Percentiles rank a stretch among this genome's conserved stretches.
phyloP scores from a whole-genome alignment of 2,329 filamentous ascomycete species.

The Stenocarpella maydis region DNA sequence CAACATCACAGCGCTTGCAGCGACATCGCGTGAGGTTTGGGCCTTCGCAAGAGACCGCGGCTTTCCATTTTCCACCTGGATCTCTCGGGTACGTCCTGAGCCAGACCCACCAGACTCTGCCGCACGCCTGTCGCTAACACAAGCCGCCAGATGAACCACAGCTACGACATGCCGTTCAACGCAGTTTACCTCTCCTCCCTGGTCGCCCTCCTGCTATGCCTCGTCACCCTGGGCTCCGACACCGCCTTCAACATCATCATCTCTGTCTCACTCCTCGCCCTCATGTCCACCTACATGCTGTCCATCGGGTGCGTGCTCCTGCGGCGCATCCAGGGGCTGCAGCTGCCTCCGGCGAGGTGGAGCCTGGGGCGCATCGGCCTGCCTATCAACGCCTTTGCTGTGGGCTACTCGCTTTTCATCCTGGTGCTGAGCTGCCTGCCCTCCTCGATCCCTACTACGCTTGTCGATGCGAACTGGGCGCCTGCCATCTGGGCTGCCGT shows the following conservation, averaged over 20 bases:
- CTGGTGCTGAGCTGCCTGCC: constrained; percentile 35
- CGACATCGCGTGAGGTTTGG: constrained; percentile 33
- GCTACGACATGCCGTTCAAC: constrained; percentile 44
- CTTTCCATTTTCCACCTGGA: constrained; percentile 31
- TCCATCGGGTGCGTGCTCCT: constrained; percentile 45
- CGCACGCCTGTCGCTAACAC: neutral
- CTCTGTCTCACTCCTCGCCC: constrained; percentile 44
- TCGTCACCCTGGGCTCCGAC: constrained; percentile 47
- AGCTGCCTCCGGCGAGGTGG: constrained; percentile 47
- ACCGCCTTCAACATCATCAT: constrained; percentile 47
- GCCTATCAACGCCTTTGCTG: constrained; percentile 46
- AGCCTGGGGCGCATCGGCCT: constrained; percentile 49
- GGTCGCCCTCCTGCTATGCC: constrained; percentile 43
- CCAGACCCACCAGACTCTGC: fast-evolving
- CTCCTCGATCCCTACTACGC: neutral
- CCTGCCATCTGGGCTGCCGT: constrained; percentile 32
- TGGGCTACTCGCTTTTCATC: constrained; percentile 38
- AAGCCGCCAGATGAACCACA: constrained; percentile 25
- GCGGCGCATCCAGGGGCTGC: constrained; percentile 45
- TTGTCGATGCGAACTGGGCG: constrained; percentile 31
- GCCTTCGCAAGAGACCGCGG: constrained; percentile 32
- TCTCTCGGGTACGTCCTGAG: constrained; percentile 16
- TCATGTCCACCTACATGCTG: constrained; percentile 46
- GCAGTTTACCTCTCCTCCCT: constrained; percentile 43
- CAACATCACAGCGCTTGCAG: constrained; percentile 30